phyloP scores from a whole-genome alignment of 306 rosid genomes.

The Lathyrus tuberosus region DNA sequence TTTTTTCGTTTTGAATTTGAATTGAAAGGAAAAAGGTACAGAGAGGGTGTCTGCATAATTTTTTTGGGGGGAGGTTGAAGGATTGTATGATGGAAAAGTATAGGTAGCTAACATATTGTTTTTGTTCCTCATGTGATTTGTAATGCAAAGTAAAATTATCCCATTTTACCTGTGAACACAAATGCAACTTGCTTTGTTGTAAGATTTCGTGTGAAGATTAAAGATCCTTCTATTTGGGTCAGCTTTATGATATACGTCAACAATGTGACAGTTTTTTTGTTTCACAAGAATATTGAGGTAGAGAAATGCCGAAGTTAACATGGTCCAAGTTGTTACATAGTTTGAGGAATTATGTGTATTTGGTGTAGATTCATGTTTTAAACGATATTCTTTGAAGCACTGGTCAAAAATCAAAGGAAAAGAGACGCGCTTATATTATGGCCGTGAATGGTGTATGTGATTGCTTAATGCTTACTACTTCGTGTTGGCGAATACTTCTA shows the following conservation, averaged over 20 bases:
- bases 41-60: constrained; percentile 29
- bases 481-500: no score
- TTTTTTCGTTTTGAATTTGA: constrained; percentile 25
- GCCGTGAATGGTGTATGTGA: no score
- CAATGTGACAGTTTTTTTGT: constrained; percentile 14
- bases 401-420: not conserved
- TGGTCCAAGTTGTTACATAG: constrained; percentile 15
- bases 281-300: constrained; percentile 11
- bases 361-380: constrained; percentile 7
- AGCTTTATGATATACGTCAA: constrained; percentile 18
- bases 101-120: constrained; percentile 49
- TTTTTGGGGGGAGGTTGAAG: constrained; percentile 37
- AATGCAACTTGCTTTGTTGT: constrained; percentile 41
- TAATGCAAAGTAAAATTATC: constrained; percentile 48
- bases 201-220: constrained; percentile 45
- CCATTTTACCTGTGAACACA: constrained; percentile 49
- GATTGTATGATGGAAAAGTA: constrained; percentile 39
- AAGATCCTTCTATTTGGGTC: constrained; percentile 34
- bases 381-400: not conserved
- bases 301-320: constrained; percentile 28
- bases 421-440: not conserved
- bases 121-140: constrained; percentile 50
- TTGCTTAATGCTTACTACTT: no score
- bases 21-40: constrained; percentile 44
- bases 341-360: not conserved